These are phyloP conservation scores for Guillardia theta DNA, from an alignment of 78 protist species.

Conservation along the genomic window DNA sequence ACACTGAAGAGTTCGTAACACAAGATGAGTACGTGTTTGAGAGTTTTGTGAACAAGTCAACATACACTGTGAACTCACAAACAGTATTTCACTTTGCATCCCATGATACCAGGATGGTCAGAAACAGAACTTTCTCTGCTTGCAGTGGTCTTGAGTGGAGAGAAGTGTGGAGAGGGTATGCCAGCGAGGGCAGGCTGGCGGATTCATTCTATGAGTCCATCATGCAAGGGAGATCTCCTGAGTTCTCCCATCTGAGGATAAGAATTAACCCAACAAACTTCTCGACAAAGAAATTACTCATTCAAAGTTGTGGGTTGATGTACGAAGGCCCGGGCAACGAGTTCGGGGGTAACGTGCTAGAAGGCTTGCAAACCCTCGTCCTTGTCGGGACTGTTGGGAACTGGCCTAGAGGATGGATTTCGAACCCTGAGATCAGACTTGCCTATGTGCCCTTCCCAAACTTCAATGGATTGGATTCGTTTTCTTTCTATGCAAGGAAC, in stretches of 20 bases:
- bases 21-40: neutral
- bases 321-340: neutral
- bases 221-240: neutral
- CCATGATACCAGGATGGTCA: neutral
- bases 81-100: neutral
- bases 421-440: neutral
- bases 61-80: neutral
- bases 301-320: neutral
- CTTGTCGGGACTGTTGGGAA: neutral
- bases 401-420: neutral
- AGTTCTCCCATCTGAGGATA: neutral
- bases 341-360: neutral
- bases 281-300: neutral
- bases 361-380: neutral
- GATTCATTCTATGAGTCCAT: neutral
- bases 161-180: neutral
- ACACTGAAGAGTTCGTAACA: too few species aligned
- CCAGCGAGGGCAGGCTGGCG: neutral
- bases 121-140: neutral
- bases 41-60: neutral
- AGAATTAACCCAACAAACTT: neutral
- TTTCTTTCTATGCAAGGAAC: too few species aligned
- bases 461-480: neutral
- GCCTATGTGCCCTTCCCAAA: neutral
- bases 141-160: neutral